A percentile compares a stretch with the other conserved stretches of the same genome.
Evolutionary conservation across 148 eudicot species (phyloP).

Genomic region (Rhododendron kiyosumense): DNA sequence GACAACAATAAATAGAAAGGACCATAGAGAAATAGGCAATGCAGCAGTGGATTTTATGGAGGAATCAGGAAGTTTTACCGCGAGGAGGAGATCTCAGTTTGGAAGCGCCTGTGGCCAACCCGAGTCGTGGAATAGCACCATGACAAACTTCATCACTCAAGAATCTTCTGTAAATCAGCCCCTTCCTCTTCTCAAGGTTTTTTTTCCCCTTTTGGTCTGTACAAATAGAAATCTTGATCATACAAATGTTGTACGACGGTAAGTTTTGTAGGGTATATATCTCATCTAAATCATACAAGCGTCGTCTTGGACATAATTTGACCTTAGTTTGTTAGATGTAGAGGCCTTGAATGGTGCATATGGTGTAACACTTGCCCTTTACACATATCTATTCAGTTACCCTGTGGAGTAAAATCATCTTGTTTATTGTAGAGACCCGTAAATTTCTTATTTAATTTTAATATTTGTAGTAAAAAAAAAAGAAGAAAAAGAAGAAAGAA

Average conservation of each 20-base stretch:
- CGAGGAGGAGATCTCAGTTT: constrained; percentile 53
- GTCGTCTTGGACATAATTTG: neutral
- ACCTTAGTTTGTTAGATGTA: neutral
- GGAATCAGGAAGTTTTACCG: constrained; percentile 70
- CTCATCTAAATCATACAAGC: neutral
- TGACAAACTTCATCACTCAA: neutral
- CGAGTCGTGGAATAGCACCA: constrained; percentile 38
- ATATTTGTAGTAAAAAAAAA: too few species aligned
- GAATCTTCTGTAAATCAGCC: neutral
- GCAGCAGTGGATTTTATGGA: constrained; percentile 86
- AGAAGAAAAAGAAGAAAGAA: too few species aligned
- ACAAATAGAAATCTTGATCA: neutral
- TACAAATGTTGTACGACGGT: neutral
- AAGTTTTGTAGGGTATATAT: neutral
- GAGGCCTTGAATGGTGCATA: neutral
- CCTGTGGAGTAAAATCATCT: neutral
- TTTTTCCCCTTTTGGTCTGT: neutral
- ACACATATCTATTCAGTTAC: neutral
- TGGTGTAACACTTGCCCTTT: neutral
- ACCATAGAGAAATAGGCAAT: too few species aligned
- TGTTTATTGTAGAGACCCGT: too few species aligned
- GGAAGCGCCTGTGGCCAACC: constrained; percentile 70
- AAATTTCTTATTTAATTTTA: too few species aligned
- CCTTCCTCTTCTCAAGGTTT: neutral
- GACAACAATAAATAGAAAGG: too few species aligned